Evolutionary conservation across 2,329 filamentous ascomycete genomes (phyloP).

Genomic region (Fusarium continuum): DNA sequence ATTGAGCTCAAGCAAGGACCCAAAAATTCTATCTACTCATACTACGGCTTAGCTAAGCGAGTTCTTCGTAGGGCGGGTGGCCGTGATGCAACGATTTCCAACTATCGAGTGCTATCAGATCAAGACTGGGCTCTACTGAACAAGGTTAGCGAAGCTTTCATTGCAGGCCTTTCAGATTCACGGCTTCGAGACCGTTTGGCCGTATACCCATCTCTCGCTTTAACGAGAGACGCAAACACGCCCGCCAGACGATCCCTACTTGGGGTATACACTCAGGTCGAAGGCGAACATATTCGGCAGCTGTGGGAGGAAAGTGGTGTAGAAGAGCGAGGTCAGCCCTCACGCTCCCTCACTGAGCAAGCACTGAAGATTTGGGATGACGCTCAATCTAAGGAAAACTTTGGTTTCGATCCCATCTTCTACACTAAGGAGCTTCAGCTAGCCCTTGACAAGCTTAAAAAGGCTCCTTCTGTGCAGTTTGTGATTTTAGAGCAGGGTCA

Average conservation of each 20-base stretch:
- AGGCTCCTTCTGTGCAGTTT: constrained; percentile 62
- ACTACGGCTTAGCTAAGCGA: constrained; percentile 61
- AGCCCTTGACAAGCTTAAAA: constrained; percentile 59
- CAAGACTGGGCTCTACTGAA: constrained; percentile 61
- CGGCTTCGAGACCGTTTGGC: constrained; percentile 57
- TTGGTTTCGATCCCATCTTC: constrained; percentile 56
- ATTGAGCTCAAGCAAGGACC: constrained; percentile 54
- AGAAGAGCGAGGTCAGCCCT: constrained; percentile 27
- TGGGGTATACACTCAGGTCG: constrained; percentile 63
- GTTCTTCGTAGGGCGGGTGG: constrained; percentile 59
- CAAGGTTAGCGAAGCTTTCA: constrained; percentile 62
- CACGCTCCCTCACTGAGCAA: constrained; percentile 45
- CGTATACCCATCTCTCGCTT: constrained; percentile 58
- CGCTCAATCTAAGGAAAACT: constrained; percentile 52
- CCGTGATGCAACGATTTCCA: constrained; percentile 61
- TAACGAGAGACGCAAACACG: constrained; percentile 40
- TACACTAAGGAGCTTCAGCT: constrained; percentile 64
- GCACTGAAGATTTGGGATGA: constrained; percentile 58
- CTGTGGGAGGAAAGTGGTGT: constrained; percentile 45
- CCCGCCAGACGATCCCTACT: constrained; percentile 58
- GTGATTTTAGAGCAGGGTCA: constrained; percentile 62
- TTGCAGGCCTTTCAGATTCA: constrained; percentile 61
- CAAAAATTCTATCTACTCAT: constrained; percentile 55
- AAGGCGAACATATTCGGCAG: constrained; percentile 64
- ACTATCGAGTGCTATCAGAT: constrained; percentile 52